Evolutionary conservation across 257 asterid genomes (phyloP).

Genomic region (Petrea volubilis): DNA sequence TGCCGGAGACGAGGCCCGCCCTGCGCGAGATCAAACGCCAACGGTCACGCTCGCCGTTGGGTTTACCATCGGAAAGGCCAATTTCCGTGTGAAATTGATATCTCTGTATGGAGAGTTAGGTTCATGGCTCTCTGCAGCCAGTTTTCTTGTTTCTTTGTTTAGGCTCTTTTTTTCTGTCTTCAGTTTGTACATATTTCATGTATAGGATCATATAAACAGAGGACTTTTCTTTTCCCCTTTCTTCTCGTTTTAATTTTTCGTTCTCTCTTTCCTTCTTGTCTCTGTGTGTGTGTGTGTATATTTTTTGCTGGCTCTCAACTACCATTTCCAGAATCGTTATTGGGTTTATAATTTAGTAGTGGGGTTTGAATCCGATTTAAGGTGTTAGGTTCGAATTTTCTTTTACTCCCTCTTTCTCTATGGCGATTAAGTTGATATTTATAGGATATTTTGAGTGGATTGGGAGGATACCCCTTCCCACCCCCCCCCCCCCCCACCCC

Average conservation of each 20-base stretch:
- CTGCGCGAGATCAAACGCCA: conserved; percentile 27
- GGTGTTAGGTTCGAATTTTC: too few relatives aligned
- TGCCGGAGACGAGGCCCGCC: conserved; percentile 47
- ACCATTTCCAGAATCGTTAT: too few relatives aligned
- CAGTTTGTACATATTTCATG: conserved; percentile 24
- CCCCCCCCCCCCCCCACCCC: too few relatives aligned
- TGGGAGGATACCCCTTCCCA: too few relatives aligned
- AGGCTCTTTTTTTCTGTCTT: conserved; percentile 1
- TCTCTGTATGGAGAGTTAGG: not conserved
- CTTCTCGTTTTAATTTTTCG: not conserved
- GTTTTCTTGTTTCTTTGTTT: conserved; percentile 13
- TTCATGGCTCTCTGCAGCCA: not conserved
- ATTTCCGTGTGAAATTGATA: conserved; percentile 51
- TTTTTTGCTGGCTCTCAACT: too few relatives aligned
- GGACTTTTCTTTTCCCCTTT: not conserved
- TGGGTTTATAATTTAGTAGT: too few relatives aligned
- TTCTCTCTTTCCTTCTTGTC: not conserved
- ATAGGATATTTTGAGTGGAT: too few relatives aligned
- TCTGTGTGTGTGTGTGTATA: too few relatives aligned
- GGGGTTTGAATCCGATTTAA: too few relatives aligned
- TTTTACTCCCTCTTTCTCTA: too few relatives aligned
- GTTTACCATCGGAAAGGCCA: conserved; percentile 53
- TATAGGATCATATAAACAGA: conserved; percentile 1
- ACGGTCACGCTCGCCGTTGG: conserved; percentile 74
- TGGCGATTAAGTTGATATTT: too few relatives aligned